These are phyloP conservation scores for Diversispora epigaea DNA, from an alignment of 192 early-diverging fungal species.

Conservation along the genomic window DNA sequence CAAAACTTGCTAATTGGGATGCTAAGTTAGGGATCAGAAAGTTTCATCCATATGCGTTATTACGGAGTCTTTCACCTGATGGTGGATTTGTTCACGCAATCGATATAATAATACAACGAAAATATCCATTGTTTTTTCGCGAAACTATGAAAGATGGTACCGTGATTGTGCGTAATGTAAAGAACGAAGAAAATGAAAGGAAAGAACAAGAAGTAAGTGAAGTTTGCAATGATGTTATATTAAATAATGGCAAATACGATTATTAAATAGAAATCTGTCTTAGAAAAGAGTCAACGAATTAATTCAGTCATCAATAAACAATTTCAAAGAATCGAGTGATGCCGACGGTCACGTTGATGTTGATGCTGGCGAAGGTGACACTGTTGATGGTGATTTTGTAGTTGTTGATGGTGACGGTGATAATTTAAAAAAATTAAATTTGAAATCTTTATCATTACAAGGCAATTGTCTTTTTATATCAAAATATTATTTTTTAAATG, in stretches of 20 bases:
- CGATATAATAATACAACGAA: slow-evolving; percentile 56
- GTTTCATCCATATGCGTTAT: slow-evolving; percentile 25
- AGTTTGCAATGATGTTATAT: not conserved
- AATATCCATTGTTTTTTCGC: slow-evolving; percentile 48
- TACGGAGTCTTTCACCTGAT: slow-evolving; percentile 42
- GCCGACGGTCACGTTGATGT: not conserved
- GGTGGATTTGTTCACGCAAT: slow-evolving; percentile 60
- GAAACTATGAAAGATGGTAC: slow-evolving; percentile 47
- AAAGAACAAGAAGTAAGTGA: slow-evolving; percentile 42
- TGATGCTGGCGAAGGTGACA: too few relatives aligned
- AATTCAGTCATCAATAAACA: not conserved
- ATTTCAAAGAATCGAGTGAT: not conserved
- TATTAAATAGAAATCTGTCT: not conserved
- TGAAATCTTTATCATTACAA: not conserved
- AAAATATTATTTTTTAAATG: not conserved
- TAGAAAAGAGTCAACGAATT: not conserved
- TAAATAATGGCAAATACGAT: not conserved
- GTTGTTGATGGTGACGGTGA: not conserved
- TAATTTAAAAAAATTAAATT: not conserved
- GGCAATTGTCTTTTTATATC: not conserved
- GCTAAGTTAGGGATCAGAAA: slow-evolving; percentile 51
- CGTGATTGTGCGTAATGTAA: slow-evolving; percentile 37
- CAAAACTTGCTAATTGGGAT: slow-evolving; percentile 56
- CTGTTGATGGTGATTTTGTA: too few relatives aligned
- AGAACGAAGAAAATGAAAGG: slow-evolving; percentile 51